Evolutionary conservation across 2,329 filamentous ascomycete genomes (phyloP), one percentile per base, ranked within the genome.

Genomic region (Alternaria sp.): DNA sequence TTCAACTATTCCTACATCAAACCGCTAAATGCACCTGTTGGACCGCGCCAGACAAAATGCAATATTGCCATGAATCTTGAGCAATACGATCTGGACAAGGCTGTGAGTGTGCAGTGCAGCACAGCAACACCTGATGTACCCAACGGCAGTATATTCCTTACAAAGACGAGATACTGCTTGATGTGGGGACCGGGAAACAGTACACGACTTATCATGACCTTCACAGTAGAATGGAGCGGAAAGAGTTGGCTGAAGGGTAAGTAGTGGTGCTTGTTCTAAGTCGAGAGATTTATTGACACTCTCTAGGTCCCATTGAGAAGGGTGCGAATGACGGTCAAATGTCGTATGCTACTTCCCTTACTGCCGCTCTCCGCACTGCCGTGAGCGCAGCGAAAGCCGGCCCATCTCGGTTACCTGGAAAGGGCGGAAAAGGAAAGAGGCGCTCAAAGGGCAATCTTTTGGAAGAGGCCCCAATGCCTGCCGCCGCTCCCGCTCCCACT

Each of bases 171-270:
- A 69, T 99, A 98, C 74, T 97, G 96, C 73, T 84, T 99, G 22
- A 92, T 92, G 52, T 99, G 95, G 95, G 93, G 89, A 4, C 89
- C 95, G 51, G 90, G 89, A 63, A 97, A 97, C 72, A 83, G 88
- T 39, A 99, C 96, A 1, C 87, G 93, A 28, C 81, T 99, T 30
- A 88, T 95, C 63, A 90, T 94, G 81, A 97, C 90, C 67, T 97
- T 93, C 77, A 90, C 89, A 2, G 91, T 97, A 43, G 96, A 99
- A 74, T 99, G 96, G 96, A 90, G 90, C 4, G 94, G 94, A 70
- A 99, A 98, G 84, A 97, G 94, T 82, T 99, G 95, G 95, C 82
- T 99, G 46, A 97, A 95, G 82, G 92, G 94, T 96, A 83, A 26
- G 18, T 46, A n/a, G 24, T n/a, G 28, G n/a, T 39, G n/a, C 26